A percentile compares a stretch with the other conserved stretches of the same genome.
These are phyloP conservation scores for Dryas octopetala DNA, from an alignment of 306 rosid species.

Conservation along the genomic window DNA sequence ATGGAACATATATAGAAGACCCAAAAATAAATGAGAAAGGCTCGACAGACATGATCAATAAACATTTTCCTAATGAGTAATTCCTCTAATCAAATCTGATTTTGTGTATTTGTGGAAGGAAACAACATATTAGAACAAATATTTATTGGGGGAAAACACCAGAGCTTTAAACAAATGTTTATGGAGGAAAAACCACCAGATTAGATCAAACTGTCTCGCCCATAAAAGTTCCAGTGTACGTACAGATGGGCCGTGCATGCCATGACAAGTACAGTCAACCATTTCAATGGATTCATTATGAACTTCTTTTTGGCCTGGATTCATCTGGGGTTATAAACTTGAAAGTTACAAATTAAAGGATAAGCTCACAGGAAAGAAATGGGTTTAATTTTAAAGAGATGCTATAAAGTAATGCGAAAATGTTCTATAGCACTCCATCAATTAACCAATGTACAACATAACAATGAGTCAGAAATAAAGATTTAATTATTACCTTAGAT, in stretches of 20 bases:
- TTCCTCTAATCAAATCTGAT: neutral
- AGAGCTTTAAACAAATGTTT: too few species aligned
- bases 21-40: neutral
- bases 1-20: neutral
- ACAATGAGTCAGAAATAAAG: slow-evolving; percentile 6
- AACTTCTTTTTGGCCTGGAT: too few species aligned
- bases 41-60: neutral
- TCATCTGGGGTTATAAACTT: neutral
- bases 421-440: neutral
- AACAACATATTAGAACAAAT: neutral
- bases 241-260: neutral
- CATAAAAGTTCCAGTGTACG: neutral
- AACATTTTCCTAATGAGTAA: neutral
- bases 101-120: neutral
- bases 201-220: neutral
- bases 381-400: neutral
- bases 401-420: neutral
- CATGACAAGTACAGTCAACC: neutral
- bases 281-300: neutral
- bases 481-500: slow-evolving; percentile 61
- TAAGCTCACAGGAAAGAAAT: neutral
- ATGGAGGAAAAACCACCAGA: neutral
- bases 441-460: slow-evolving; percentile 15
- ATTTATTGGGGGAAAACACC: too few species aligned
- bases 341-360: too few species aligned